Evolutionary conservation across 129 eudicot genomes (phyloP).

Genomic region (Helianthus tuberosus): DNA sequence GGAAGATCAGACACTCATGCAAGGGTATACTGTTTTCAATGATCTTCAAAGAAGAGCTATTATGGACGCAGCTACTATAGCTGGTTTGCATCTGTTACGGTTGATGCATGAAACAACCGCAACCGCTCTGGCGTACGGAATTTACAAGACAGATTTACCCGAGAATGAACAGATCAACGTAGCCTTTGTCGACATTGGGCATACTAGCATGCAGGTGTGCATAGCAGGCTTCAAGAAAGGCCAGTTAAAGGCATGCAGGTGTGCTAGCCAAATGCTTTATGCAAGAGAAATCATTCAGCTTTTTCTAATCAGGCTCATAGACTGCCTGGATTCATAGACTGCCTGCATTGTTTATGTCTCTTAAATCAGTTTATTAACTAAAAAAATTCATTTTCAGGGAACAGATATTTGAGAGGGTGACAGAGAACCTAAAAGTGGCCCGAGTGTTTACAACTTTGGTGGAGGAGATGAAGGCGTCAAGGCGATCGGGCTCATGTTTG

Average conservation of each 20-base stretch:
- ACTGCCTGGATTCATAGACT: too few relatives aligned
- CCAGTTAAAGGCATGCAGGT: constrained; percentile 62
- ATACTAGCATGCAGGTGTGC: constrained; percentile 96
- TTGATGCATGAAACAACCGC: constrained; percentile 94
- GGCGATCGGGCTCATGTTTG: constrained; percentile 72
- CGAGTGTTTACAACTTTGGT: constrained; percentile 88
- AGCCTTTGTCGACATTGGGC: constrained; percentile 91
- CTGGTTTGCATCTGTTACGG: constrained; percentile 82
- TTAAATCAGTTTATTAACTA: background rate
- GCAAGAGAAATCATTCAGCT: too few relatives aligned
- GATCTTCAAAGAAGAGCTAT: constrained; percentile 93
- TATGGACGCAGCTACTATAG: constrained; percentile 83
- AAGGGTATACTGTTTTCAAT: too few relatives aligned
- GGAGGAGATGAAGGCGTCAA: constrained; percentile 72
- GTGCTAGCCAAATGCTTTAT: too few relatives aligned
- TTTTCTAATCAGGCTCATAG: too few relatives aligned
- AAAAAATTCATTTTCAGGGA: constrained; percentile 51
- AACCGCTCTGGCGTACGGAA: constrained; percentile 93
- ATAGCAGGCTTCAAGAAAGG: constrained; percentile 96
- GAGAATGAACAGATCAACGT: constrained; percentile 82
- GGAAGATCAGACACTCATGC: too few relatives aligned
- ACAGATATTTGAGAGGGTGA: constrained; percentile 88
- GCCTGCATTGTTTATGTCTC: too few relatives aligned
- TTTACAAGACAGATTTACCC: constrained; percentile 86
- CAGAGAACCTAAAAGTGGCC: constrained; percentile 94